Base-by-base conservation (phyloP, 495 filamentous ascomycete species). In the Penicillium riverlandense region DNA sequence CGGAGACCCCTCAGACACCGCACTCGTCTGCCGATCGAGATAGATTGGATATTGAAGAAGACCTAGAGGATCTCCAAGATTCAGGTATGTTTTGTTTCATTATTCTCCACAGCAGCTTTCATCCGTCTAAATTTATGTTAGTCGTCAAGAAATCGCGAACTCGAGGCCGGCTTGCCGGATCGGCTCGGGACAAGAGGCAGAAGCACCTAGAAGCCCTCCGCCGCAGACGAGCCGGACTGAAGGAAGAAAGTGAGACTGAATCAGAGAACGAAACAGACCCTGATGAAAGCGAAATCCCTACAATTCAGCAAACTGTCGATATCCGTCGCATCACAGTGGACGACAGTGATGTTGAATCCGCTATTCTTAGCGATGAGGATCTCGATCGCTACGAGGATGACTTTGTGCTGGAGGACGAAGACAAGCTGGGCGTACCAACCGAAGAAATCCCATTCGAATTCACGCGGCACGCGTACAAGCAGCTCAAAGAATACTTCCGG, bases 401-500 rank as follows among this genome's bases (percentile, higher is more conserved):
- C 51, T 91, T 90, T 45, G 68, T 94, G 12, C 57, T 72, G 8
- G 81, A 88, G 30, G 84, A 88, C 41, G 79, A 78, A 9, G 71
- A 65, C 8, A 67, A 67, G n/a, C 45, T 90, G 1, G 87, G 86
- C 3, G 78, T 74, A 7, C 85, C 82, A 0, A 70, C 63, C 1
- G 61, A 72, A 11, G 71, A 69, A 3, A 80, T 91, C 2, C 89
- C 89, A 0, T 66, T 94, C 8, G 67, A 88, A 52, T 89, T 88
- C 55, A 86, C 80, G 2, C 57, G 68, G 10, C 75, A 84, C 38
- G 70, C 77, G 0, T 78, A 83, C 49, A 82, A 82, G 48, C 82
- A 86, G 35, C 59, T 83, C 0, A 83, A 83, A 41, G 82, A 88
- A 29, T 81, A 90, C 45, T 95, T 96, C 66, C 79, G 79, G 33